Evolutionary conservation across 2,329 filamentous ascomycete species (phyloP).

Genomic region (Penicillium sp.): DNA sequence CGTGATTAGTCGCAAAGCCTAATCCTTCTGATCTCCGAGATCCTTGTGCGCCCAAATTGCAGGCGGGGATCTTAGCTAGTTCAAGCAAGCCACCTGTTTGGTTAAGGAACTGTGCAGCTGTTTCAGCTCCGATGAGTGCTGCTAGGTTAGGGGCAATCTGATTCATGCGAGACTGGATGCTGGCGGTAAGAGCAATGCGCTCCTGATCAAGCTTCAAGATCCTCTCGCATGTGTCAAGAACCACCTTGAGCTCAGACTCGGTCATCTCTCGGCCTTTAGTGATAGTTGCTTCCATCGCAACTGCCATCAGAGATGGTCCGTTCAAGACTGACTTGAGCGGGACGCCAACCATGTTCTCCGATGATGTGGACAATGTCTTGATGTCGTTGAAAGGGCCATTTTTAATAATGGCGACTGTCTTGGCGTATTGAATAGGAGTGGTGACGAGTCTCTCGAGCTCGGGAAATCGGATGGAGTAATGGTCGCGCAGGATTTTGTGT

Average conservation of each 20-base stretch:
- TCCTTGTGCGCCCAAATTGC: constrained; percentile 86
- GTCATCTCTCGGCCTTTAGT: constrained; percentile 77
- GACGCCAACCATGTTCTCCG: constrained; percentile 72
- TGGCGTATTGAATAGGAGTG: constrained; percentile 91
- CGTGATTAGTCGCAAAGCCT: constrained; percentile 88
- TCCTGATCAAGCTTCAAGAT: constrained; percentile 82
- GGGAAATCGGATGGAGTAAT: constrained; percentile 91
- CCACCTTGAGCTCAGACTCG: constrained; percentile 68
- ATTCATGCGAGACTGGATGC: constrained; percentile 95
- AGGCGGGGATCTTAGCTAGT: constrained; percentile 86
- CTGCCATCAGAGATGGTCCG: constrained; percentile 88
- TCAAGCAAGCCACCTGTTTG: constrained; percentile 84
- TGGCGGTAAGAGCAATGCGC: constrained; percentile 83
- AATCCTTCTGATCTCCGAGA: constrained; percentile 79
- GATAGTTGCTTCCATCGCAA: constrained; percentile 89
- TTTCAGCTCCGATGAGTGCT: constrained; percentile 83
- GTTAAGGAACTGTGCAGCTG: constrained; percentile 94
- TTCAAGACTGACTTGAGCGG: constrained; percentile 79
- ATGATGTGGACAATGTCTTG: constrained; percentile 71
- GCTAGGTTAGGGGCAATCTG: constrained; percentile 94
- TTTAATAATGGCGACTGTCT: constrained; percentile 86
- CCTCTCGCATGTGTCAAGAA: constrained; percentile 80
- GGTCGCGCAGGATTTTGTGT: constrained; percentile 94
- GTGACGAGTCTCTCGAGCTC: constrained; percentile 88
- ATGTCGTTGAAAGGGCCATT: constrained; percentile 91